Conservation (phyloP, 129 eudicot species). For the Lactuca saligna region DNA sequence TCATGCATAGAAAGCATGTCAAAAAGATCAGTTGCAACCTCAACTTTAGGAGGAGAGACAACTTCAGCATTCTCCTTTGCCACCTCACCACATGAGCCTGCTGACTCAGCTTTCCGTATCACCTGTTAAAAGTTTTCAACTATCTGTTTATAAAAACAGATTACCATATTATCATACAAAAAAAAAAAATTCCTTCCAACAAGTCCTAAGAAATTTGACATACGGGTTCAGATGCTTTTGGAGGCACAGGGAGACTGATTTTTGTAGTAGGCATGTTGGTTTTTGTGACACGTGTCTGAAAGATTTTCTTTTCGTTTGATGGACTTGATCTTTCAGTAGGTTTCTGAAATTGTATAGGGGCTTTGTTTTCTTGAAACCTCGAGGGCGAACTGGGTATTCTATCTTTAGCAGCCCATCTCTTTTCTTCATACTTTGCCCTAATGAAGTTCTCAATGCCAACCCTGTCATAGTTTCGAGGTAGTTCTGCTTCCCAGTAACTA, state of each 20-base stretch:
- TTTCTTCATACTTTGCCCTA: constrained; percentile 96
- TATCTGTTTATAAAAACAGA: neutral
- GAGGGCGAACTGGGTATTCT: constrained; percentile 62
- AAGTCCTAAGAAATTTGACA: constrained; percentile 9
- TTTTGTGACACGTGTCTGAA: constrained; percentile 32
- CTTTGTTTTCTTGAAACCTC: constrained; percentile 41
- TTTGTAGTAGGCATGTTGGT: constrained; percentile 28
- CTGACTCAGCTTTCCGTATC: constrained; percentile 50
- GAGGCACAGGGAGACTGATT: constrained; percentile 71
- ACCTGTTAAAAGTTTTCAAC: constrained; percentile 39
- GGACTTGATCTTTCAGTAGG: constrained; percentile 52
- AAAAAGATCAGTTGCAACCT: constrained; percentile 89
- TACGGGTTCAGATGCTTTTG: constrained; percentile 76
- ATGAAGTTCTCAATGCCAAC: constrained; percentile 91
- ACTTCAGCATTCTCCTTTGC: constrained; percentile 46
- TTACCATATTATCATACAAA: no score
- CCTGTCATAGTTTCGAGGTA: constrained; percentile 79
- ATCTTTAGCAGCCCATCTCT: constrained; percentile 89
- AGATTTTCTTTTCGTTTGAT: constrained; percentile 42
- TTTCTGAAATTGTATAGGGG: constrained; percentile 41
- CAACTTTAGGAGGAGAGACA: constrained; percentile 59
- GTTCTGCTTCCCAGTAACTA: constrained; percentile 95
- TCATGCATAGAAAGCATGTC: constrained; percentile 80
- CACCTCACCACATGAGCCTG: constrained; percentile 37
- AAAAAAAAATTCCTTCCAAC: no score